Evolutionary conservation across 495 filamentous ascomycete species (phyloP).

Genomic region (Penicillium diatomitis): DNA sequence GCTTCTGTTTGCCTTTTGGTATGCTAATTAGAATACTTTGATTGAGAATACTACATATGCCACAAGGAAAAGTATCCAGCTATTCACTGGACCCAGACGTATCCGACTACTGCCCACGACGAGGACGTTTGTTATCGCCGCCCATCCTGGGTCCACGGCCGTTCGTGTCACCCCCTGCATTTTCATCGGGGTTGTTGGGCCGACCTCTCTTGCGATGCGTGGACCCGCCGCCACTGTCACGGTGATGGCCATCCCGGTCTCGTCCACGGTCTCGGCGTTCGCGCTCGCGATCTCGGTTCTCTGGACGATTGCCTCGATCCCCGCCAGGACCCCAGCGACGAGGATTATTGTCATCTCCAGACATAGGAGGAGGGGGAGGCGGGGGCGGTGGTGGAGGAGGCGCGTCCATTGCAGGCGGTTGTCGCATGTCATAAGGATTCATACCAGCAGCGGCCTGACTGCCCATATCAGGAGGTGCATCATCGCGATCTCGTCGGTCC

Average conservation of each 20-base stretch:
- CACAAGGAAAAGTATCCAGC: too few relatives aligned
- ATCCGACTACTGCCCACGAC: conserved; percentile 27
- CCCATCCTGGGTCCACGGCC: conserved; percentile 31
- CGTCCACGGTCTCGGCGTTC: conserved; percentile 33
- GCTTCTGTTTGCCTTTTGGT: too few relatives aligned
- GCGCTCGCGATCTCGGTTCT: conserved; percentile 33
- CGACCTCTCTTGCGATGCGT: conserved; percentile 35
- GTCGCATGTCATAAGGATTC: conserved; percentile 24
- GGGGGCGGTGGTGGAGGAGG: conserved; percentile 24
- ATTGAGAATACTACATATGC: too few relatives aligned
- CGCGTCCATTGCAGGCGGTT: conserved; percentile 29
- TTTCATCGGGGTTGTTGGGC: conserved; percentile 25
- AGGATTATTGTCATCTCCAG: conserved; percentile 20
- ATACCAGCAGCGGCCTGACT: conserved; percentile 7
- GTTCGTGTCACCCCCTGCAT: conserved; percentile 21
- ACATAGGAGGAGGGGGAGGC: conserved; percentile 24
- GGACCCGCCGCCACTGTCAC: conserved; percentile 22
- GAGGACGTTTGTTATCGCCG: conserved; percentile 36
- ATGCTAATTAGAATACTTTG: too few relatives aligned
- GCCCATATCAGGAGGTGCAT: conserved; percentile 10
- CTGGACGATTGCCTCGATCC: conserved; percentile 23
- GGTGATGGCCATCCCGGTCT: conserved; percentile 27
- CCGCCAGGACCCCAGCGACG: conserved; percentile 30
- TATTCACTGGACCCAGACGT: too few relatives aligned
- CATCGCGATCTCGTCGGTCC: conserved; percentile 29